These are phyloP conservation scores for Cadophora gregata DNA, from an alignment of 2,329 filamentous ascomycete species.

Conservation along the genomic window DNA sequence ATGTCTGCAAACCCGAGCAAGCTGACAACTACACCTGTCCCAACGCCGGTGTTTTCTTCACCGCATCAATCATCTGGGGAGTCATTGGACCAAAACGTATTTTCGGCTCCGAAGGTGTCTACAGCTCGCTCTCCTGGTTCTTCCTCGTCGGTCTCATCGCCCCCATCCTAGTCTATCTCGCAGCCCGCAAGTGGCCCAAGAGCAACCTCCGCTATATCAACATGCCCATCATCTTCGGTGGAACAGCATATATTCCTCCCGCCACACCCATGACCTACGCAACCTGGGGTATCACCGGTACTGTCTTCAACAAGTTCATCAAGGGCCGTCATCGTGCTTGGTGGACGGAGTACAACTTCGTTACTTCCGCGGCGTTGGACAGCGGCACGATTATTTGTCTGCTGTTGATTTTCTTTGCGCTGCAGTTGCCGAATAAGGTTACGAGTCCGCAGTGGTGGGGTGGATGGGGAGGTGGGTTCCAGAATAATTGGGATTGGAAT, in stretches of 20 bases:
- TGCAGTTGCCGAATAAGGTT: conserved; percentile 62
- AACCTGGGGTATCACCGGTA: conserved; percentile 56
- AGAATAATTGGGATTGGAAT: conserved; percentile 28
- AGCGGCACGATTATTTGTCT: conserved; percentile 70
- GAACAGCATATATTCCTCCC: conserved; percentile 67
- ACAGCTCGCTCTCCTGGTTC: conserved; percentile 70
- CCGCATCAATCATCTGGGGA: conserved; percentile 74
- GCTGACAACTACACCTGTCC: conserved; percentile 59
- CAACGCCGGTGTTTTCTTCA: conserved; percentile 62
- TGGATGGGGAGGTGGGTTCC: conserved; percentile 22
- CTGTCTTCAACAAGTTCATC: conserved; percentile 56
- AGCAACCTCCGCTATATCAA: conserved; percentile 69
- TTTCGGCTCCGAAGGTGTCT: conserved; percentile 65
- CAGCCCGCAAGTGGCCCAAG: conserved; percentile 63
- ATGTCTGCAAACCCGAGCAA: conserved; percentile 64
- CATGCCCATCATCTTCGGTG: conserved; percentile 72
- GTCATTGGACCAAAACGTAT: conserved; percentile 74
- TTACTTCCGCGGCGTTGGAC: conserved; percentile 74
- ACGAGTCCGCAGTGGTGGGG: conserved; percentile 62
- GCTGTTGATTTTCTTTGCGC: conserved; percentile 66
- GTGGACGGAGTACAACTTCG: conserved; percentile 70
- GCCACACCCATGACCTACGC: conserved; percentile 72
- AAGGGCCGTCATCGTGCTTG: conserved; percentile 64
- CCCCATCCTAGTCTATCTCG: conserved; percentile 65
- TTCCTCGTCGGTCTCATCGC: conserved; percentile 70